phyloP scores from a whole-genome alignment of 805 yeast species.

The Huiozyma naganishii region DNA sequence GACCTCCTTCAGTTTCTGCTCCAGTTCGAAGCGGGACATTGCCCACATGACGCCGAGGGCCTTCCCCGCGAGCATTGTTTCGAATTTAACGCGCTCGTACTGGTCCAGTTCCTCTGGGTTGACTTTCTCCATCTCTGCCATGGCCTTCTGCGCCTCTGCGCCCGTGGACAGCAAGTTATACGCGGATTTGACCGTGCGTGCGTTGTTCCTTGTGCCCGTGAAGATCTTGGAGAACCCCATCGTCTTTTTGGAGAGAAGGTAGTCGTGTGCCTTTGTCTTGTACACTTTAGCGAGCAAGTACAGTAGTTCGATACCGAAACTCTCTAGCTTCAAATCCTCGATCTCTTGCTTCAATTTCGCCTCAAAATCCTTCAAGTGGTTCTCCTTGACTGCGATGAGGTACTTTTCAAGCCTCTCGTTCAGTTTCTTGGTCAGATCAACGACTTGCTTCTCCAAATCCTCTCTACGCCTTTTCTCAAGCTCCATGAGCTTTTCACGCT shows the following conservation, averaged over 20 bases:
- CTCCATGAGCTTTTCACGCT: constrained; percentile 41
- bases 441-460: constrained; percentile 39
- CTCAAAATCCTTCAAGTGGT: constrained; percentile 40
- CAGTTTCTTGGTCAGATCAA: constrained; percentile 40
- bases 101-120: constrained; percentile 50
- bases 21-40: constrained; percentile 79
- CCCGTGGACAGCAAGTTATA: constrained; percentile 76
- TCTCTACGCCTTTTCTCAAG: constrained; percentile 45
- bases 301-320: constrained; percentile 84
- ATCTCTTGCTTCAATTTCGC: constrained; percentile 48
- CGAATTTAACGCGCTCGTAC: constrained; percentile 65
- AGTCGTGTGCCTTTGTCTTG: constrained; percentile 61
- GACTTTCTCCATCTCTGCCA: constrained; percentile 64
- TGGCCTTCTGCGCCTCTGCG: constrained; percentile 71
- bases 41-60: constrained; percentile 93
- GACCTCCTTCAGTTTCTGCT: constrained; percentile 66
- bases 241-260: constrained; percentile 63
- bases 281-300: constrained; percentile 78
- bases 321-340: constrained; percentile 82
- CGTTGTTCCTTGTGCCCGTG: constrained; percentile 73
- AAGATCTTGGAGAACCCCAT: constrained; percentile 81
- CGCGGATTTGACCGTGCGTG: constrained; percentile 72
- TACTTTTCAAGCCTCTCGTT: constrained; percentile 36
- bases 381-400: constrained; percentile 35
- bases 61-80: constrained; percentile 75